Evolutionary conservation across 805 yeast species (phyloP).

Genomic region (Alloascoidea africana): DNA sequence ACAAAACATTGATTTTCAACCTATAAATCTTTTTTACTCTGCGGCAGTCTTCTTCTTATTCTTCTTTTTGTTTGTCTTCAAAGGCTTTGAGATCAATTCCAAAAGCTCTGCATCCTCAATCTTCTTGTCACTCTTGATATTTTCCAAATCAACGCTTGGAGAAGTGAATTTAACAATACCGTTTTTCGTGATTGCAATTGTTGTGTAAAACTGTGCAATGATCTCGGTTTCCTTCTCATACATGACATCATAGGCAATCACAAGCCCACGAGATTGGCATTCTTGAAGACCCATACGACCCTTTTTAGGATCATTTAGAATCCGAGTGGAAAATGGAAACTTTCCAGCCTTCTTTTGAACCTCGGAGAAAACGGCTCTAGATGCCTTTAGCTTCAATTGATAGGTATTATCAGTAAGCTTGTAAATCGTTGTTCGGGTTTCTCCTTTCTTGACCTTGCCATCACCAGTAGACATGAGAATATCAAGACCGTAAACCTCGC

Average conservation of each 20-base stretch:
- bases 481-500: slow-evolving; percentile 68
- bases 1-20: no score
- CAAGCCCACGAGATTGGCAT: slow-evolving; percentile 50
- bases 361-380: slow-evolving; percentile 51
- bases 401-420: slow-evolving; percentile 58
- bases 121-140: slow-evolving; percentile 40
- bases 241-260: slow-evolving; percentile 53
- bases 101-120: slow-evolving; percentile 34
- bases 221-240: slow-evolving; percentile 51
- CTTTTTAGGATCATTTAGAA: slow-evolving; percentile 52
- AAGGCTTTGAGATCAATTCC: slow-evolving; percentile 31
- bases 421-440: slow-evolving; percentile 52
- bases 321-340: slow-evolving; percentile 57
- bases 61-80: slow-evolving; percentile 34
- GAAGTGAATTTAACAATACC: slow-evolving; percentile 53
- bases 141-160: slow-evolving; percentile 31
- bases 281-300: slow-evolving; percentile 64
- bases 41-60: slow-evolving; percentile 22
- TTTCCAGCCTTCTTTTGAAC: slow-evolving; percentile 49
- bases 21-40: slow-evolving; percentile 15
- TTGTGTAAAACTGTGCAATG: slow-evolving; percentile 61
- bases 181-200: slow-evolving; percentile 59
- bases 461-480: slow-evolving; percentile 51
- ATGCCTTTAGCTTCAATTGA: slow-evolving; percentile 54
- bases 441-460: slow-evolving; percentile 49